These are phyloP conservation scores for Taxawa tesnikishii DNA, from an alignment of 2,329 filamentous ascomycete species.

Conservation along the genomic window DNA sequence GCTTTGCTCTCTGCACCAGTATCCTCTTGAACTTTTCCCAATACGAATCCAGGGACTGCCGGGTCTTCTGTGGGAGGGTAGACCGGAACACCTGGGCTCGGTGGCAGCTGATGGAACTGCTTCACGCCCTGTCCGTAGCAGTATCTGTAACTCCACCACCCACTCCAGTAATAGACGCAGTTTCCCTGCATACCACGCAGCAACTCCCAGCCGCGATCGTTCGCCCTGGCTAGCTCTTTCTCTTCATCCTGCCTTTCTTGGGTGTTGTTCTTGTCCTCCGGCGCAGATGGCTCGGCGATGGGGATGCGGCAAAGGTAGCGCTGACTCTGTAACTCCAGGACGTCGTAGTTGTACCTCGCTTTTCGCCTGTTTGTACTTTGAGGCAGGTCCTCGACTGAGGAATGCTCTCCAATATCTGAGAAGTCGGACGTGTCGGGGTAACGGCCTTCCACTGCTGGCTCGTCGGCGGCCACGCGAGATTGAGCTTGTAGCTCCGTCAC, in stretches of 20 bases:
- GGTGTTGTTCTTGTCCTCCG: constrained; percentile 15
- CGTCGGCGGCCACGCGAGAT: constrained; percentile 35
- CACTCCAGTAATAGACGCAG: constrained; percentile 73
- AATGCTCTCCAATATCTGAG: too few species aligned
- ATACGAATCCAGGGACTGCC: constrained; percentile 60
- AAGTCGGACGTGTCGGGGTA: too few species aligned
- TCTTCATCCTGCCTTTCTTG: constrained; percentile 52
- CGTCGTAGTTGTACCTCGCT: constrained; percentile 45
- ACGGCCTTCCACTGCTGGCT: too few species aligned
- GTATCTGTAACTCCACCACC: constrained; percentile 95
- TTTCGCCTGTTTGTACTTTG: constrained; percentile 3
- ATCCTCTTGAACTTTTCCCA: constrained; percentile 48
- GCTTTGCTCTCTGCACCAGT: constrained; percentile 13
- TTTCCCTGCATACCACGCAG: constrained; percentile 63
- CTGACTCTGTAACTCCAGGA: constrained; percentile 57
- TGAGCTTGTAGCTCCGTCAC: constrained; percentile 60
- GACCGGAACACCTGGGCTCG: constrained; percentile 51
- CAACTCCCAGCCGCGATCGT: constrained; percentile 66
- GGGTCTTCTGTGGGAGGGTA: constrained; percentile 69
- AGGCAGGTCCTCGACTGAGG: too few species aligned
- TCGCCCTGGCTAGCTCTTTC: constrained; percentile 66
- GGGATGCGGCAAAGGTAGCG: constrained; percentile 81
- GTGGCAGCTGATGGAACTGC: constrained; percentile 77
- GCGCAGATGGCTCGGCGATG: constrained; percentile 43
- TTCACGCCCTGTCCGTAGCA: constrained; percentile 81